These are phyloP conservation scores for Talaromyces funiculosus DNA, from an alignment of 2,329 filamentous ascomycete species.

Conservation along the genomic window DNA sequence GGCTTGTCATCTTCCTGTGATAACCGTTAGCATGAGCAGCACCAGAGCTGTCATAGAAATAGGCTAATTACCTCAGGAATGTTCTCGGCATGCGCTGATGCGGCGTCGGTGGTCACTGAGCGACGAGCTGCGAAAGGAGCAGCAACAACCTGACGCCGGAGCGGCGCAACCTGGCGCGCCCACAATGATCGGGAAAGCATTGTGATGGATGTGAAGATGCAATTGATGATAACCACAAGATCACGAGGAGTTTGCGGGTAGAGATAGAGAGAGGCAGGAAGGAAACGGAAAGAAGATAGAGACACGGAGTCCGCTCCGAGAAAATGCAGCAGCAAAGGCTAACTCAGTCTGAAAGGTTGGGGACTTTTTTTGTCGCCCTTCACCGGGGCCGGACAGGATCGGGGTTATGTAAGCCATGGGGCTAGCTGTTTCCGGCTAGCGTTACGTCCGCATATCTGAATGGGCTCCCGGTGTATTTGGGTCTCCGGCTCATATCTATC, in stretches of 20 bases:
- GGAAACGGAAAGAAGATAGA: neutral
- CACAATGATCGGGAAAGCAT: slow-evolving; percentile 70
- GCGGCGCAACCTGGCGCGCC: slow-evolving; percentile 55
- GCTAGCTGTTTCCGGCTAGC: neutral
- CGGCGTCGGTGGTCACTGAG: slow-evolving; percentile 90
- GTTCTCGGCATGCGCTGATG: slow-evolving; percentile 82
- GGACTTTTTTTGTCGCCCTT: slow-evolving; percentile 2
- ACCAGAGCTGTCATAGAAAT: too few species aligned
- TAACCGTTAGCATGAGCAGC: neutral
- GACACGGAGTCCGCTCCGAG: slow-evolving; percentile 6
- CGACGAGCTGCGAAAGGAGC: slow-evolving; percentile 51
- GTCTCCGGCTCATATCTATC: neutral
- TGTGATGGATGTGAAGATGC: neutral
- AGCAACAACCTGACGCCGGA: slow-evolving; percentile 46
- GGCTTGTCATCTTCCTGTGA: slow-evolving; percentile 82
- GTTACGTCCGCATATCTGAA: neutral
- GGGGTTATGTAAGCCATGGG: neutral
- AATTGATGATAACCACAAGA: neutral
- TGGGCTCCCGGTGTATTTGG: neutral
- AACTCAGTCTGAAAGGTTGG: neutral
- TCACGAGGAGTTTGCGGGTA: slow-evolving; percentile 13
- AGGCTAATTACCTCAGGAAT: slow-evolving; percentile 56
- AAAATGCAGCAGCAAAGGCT: neutral
- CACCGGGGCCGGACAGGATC: slow-evolving; percentile 6
- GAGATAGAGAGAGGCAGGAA: slow-evolving; percentile 16